Evolutionary conservation across 805 yeast genomes (phyloP).

Genomic region (Candida verbasci): DNA sequence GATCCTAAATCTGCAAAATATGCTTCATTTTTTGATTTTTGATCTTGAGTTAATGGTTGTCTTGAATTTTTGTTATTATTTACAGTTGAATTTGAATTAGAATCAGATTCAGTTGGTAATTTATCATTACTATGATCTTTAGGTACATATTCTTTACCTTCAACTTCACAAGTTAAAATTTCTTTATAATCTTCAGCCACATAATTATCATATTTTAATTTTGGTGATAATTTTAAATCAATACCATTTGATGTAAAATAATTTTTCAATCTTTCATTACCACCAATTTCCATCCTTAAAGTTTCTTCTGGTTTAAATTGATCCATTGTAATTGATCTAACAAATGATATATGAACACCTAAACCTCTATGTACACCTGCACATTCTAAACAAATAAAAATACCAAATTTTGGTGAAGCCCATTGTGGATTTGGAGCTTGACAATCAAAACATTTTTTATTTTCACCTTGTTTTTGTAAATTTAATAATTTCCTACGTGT

Average conservation of each 20-base stretch:
- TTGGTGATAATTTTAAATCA: constrained; percentile 58
- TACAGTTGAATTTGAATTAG: constrained; percentile 8
- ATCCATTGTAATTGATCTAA: constrained; percentile 96
- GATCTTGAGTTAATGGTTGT: constrained; percentile 26
- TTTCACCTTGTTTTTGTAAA: constrained; percentile 72
- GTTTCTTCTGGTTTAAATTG: constrained; percentile 94
- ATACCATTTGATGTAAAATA: constrained; percentile 74
- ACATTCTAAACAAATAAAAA: constrained; percentile 94
- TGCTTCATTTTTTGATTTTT: constrained; percentile 65
- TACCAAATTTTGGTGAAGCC: constrained; percentile 98
- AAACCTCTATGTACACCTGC: constrained; percentile 95
- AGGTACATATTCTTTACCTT: constrained; percentile 66
- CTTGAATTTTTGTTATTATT: constrained; percentile 36
- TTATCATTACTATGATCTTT: constrained; percentile 53
- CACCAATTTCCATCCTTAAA: constrained; percentile 88
- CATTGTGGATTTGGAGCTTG: constrained; percentile 96
- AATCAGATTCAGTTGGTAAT: constrained; percentile 26
- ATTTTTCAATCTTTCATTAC: constrained; percentile 69
- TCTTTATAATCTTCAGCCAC: constrained; percentile 95
- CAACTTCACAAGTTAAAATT: constrained; percentile 67
- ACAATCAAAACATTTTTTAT: constrained; percentile 88
- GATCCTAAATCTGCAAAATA: constrained; percentile 80
- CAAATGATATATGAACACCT: constrained; percentile 96
- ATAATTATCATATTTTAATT: constrained; percentile 76
- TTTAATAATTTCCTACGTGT: constrained; percentile 72